phyloP scores from a whole-genome alignment of 495 filamentous ascomycete species.

The Talaromyces adpressus region DNA sequence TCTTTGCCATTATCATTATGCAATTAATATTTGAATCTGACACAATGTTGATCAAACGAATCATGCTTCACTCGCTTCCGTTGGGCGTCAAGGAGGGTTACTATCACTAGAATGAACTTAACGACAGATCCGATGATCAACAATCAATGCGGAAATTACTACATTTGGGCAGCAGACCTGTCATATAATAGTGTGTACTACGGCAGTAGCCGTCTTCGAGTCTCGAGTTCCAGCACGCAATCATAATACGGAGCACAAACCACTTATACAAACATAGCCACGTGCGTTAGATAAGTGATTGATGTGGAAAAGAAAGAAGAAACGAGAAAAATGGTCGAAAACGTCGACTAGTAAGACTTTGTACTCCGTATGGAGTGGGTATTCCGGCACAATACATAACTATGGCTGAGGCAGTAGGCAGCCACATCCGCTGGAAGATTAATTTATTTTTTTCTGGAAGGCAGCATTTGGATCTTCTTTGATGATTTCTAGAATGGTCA shows the following conservation, averaged over 20 bases:
- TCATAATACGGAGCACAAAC: background rate
- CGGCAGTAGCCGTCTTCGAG: background rate
- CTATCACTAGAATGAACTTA: background rate
- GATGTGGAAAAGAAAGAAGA: background rate
- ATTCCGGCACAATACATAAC: background rate
- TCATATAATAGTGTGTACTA: background rate
- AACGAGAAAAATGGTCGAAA: background rate
- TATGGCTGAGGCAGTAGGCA: background rate
- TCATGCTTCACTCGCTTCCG: background rate
- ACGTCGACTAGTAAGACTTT: background rate
- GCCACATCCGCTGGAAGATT: background rate
- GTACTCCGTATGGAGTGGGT: background rate
- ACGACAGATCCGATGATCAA: background rate
- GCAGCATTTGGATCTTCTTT: background rate
- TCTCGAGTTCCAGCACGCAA: background rate
- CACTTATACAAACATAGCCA: background rate
- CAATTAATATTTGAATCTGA: background rate
- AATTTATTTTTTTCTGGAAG: background rate
- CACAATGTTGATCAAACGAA: background rate
- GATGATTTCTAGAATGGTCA: background rate
- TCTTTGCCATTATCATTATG: background rate
- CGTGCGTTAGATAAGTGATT: background rate
- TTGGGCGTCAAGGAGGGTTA: background rate
- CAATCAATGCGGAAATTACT: background rate
- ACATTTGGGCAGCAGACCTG: background rate